These are phyloP conservation scores for Rhizopogon sp. DNA, from an alignment of 768 basidiomycete genomes.

Conservation along the genomic window DNA sequence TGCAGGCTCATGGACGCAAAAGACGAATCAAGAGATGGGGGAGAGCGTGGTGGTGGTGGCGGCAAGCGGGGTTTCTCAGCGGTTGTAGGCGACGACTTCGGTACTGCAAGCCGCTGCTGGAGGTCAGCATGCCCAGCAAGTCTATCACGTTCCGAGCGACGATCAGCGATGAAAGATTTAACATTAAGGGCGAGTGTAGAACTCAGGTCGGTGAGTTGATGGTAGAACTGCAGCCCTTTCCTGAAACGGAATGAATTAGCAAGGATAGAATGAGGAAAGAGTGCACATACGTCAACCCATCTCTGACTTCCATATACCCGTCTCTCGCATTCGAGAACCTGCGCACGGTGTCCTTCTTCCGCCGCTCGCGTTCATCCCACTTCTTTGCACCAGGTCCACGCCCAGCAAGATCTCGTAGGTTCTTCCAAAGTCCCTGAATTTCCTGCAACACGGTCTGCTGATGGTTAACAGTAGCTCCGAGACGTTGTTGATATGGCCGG, in stretches of 20 bases:
- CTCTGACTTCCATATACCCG: slow-evolving; percentile 80
- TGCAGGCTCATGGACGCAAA: slow-evolving; percentile 56
- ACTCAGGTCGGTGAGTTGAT: slow-evolving; percentile 65
- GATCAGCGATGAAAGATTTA: slow-evolving; percentile 54
- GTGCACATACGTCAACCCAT: slow-evolving; percentile 70
- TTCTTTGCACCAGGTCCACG: slow-evolving; percentile 73
- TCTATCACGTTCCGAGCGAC: slow-evolving; percentile 66
- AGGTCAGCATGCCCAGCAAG: slow-evolving; percentile 68
- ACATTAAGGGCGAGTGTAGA: slow-evolving; percentile 53
- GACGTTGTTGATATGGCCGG: slow-evolving; percentile 80
- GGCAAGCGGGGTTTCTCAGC: slow-evolving; percentile 43
- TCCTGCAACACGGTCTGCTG: slow-evolving; percentile 75
- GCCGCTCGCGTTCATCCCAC: slow-evolving; percentile 79
- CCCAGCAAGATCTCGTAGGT: slow-evolving; percentile 66
- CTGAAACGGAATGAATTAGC: slow-evolving; percentile 32
- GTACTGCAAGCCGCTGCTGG: slow-evolving; percentile 54
- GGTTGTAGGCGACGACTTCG: slow-evolving; percentile 32
- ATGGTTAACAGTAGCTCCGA: slow-evolving; percentile 72
- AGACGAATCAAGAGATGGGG: slow-evolving; percentile 41
- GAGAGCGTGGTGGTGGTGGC: slow-evolving; percentile 38
- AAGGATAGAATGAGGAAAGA: background rate
- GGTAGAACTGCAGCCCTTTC: slow-evolving; percentile 88
- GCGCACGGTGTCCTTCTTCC: slow-evolving; percentile 68
- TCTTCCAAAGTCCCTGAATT: slow-evolving; percentile 67
- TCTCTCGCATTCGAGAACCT: slow-evolving; percentile 76